Evolutionary conservation across 139 green algal genomes (phyloP).

Genomic region (Chlamydomonas schloesseri): DNA sequence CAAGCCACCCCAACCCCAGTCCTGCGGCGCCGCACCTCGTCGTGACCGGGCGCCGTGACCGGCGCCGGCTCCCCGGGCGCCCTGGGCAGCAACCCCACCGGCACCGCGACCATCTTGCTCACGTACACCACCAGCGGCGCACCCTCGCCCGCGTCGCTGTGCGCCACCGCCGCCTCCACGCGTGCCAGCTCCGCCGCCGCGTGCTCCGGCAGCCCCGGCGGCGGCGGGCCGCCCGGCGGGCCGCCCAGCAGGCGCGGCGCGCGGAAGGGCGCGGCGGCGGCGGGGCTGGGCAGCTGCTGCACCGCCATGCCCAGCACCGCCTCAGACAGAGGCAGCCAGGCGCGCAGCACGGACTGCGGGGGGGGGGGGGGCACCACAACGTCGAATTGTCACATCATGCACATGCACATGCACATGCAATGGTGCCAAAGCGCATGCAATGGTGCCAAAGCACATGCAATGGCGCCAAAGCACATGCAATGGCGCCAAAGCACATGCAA

Average conservation of each 20-base stretch:
- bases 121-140: conserved; percentile 91
- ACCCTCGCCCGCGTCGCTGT: conserved; percentile 51
- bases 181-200: conserved; percentile 13
- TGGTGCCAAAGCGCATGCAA: too few species aligned
- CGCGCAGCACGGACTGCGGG: conserved; percentile 78
- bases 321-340: conserved; percentile 91
- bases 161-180: background rate
- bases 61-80: conserved; percentile 4
- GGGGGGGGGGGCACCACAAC: too few species aligned
- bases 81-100: conserved; percentile 69
- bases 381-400: too few species aligned
- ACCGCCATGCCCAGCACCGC: conserved; percentile 91
- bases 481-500: too few species aligned
- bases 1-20: too few species aligned
- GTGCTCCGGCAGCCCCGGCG: conserved; percentile 6
- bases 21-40: conserved; percentile 41
- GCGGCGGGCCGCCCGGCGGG: conserved; percentile 15
- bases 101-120: conserved; percentile 95
- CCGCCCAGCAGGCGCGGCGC: conserved; percentile 69
- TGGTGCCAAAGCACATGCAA: too few species aligned
- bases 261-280: conserved; percentile 70
- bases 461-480: too few species aligned
- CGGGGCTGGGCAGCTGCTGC: conserved; percentile 82
- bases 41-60: background rate
- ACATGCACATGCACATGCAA: too few species aligned